Percentiles rank a stretch among this genome's conserved stretches.
These are phyloP conservation scores for Brassica rapa DNA, from an alignment of 345 rosid genomes.

Conservation along the genomic window DNA sequence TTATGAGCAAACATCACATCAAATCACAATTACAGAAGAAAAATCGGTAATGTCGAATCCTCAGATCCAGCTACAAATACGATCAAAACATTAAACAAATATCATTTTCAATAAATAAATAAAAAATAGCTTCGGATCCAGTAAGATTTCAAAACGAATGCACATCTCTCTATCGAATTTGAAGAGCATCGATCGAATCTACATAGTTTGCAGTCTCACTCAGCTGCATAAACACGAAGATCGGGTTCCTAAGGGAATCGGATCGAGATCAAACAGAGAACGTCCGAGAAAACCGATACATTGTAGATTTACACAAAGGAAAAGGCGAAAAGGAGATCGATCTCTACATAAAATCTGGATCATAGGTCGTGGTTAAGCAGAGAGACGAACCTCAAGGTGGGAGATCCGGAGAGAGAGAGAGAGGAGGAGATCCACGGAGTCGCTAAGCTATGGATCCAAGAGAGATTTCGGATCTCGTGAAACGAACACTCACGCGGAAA, in stretches of 20 bases:
- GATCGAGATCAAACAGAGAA: slow-evolving; percentile 24
- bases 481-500: slow-evolving; percentile 16
- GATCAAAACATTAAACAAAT: background rate
- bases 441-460: slow-evolving; percentile 10
- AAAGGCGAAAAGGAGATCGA: slow-evolving; percentile 14
- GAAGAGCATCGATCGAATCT: slow-evolving; percentile 7
- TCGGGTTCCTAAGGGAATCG: background rate
- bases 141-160: background rate
- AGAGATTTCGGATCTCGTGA: slow-evolving; percentile 34
- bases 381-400: slow-evolving; percentile 37
- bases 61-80: slow-evolving; percentile 24
- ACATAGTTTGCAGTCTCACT: slow-evolving; percentile 14
- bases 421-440: slow-evolving; percentile 32
- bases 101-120: background rate
- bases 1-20: slow-evolving; percentile 4
- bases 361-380: background rate
- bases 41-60: slow-evolving; percentile 5
- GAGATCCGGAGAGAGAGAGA: slow-evolving; percentile 33
- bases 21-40: background rate
- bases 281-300: slow-evolving; percentile 8
- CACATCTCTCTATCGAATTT: slow-evolving; percentile 18
- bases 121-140: background rate
- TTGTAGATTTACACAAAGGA: slow-evolving; percentile 9
- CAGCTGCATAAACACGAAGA: slow-evolving; percentile 17
- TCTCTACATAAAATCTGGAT: slow-evolving; percentile 15